Base-by-base conservation (phyloP, 1,284 basidiomycete genomes). In the Inonotus obliquus region DNA sequence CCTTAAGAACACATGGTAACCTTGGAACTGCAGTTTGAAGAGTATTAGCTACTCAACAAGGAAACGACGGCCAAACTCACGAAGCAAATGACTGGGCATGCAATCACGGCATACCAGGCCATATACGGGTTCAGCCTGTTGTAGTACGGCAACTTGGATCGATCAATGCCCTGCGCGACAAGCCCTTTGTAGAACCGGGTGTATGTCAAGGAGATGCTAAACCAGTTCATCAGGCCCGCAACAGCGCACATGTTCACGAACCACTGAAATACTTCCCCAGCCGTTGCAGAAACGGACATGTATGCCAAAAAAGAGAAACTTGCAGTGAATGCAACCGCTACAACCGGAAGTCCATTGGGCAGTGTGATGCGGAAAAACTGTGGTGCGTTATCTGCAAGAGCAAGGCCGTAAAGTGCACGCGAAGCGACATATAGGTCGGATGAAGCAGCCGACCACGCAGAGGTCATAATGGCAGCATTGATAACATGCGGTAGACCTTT, bases 391-490 rank as follows among this genome's bases (percentile, higher is more conserved):
- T 88, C 86, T 21, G 84, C 78, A 4, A 81, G 72, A n/a, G 93
- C 85, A 60, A 96, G 78, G 44, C 90, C 89, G 71, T 94, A 93
- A n/a, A 95, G 32, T 9, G 32, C 32, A 77, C 1, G 89, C 19
- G 89, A 91, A 60, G 85, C 85, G 2, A 86, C 87, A 74, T 92
- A 96, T 54, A 96, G 72, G 68, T 94, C 88, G 66, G 88, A 90
- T 47, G 86, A 89, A 2, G 89, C 91, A 3, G 93, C 92, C 4
- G 91, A 94, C 83, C 89, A 91, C 1, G 94, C 94, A 1, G 91
- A 91, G 27, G 87, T 90, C 59, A 96, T 74, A 29, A 96, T 80
- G 71, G 84, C 86, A 4, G 94, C 93, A 72, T 96, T 96, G 75
- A 95, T 92, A 66, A 91, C 41, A 13, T 17, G 19, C 57, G 32